Conservation (phyloP, 1,284 basidiomycete genomes). For the Rhizopogon parksii region DNA sequence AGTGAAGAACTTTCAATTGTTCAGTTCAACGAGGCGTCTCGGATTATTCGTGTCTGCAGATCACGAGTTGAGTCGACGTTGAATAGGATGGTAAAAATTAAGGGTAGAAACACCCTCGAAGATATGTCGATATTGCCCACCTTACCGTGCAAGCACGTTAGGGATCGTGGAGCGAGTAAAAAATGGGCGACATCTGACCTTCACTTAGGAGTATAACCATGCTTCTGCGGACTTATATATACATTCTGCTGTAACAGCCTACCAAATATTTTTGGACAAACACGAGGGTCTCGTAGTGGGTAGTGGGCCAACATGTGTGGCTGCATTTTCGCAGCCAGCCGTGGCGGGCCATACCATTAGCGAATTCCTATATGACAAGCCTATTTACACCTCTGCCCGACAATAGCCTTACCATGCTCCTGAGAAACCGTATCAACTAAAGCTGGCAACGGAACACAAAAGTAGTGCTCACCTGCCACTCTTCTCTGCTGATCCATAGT, state of each 20-base stretch:
- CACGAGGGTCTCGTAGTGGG: neutral
- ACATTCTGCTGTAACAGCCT: neutral
- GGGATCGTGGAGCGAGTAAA: neutral
- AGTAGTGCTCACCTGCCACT: slow-evolving; percentile 66
- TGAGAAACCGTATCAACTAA: slow-evolving; percentile 23
- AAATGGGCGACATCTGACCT: neutral
- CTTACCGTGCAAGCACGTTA: neutral
- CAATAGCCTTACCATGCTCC: slow-evolving; percentile 74
- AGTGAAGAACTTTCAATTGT: too few species aligned
- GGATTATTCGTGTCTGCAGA: too few species aligned
- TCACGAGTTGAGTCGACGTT: too few species aligned
- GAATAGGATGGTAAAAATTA: neutral
- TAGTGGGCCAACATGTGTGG: neutral
- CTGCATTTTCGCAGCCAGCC: neutral
- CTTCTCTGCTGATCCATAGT: slow-evolving; percentile 87
- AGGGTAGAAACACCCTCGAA: neutral
- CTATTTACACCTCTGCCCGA: slow-evolving; percentile 75
- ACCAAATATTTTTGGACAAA: neutral
- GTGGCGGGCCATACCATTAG: neutral
- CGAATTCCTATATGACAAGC: neutral
- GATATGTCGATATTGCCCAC: neutral
- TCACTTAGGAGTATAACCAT: neutral
- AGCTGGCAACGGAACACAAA: neutral
- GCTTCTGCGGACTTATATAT: neutral
- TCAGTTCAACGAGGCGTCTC: too few species aligned